Conservation (phyloP, 1,284 basidiomycete genomes). For the Cryptococcus deneoformans region DNA sequence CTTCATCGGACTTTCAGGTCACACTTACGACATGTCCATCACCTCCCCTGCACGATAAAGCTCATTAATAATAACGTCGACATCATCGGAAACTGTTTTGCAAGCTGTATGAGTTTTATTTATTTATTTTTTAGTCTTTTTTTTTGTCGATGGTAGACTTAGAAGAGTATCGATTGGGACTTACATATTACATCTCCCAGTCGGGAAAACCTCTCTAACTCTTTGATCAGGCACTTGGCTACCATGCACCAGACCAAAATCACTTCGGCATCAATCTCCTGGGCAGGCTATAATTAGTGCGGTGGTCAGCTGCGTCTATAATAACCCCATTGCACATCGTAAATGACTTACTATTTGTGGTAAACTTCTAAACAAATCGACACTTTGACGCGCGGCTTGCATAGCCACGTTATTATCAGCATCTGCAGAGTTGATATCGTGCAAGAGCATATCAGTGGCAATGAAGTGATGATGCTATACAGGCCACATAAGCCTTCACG, state of each 20-base stretch:
- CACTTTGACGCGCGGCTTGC: slow-evolving; percentile 28
- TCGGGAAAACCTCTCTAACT: slow-evolving; percentile 29
- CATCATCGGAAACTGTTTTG: slow-evolving; percentile 20
- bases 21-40: slow-evolving; percentile 37
- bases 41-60: slow-evolving; percentile 25
- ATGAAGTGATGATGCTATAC: slow-evolving; percentile 38
- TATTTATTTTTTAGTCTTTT: background rate
- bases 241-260: slow-evolving; percentile 44
- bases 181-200: slow-evolving; percentile 24
- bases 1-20: background rate
- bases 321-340: background rate
- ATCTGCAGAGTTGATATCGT: slow-evolving; percentile 43
- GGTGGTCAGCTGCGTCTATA: background rate
- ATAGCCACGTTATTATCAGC: slow-evolving; percentile 38
- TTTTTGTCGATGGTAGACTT: background rate
- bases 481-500: background rate
- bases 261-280: slow-evolving; percentile 39
- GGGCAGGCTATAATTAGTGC: slow-evolving; percentile 21
- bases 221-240: slow-evolving; percentile 38
- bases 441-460: slow-evolving; percentile 35
- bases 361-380: slow-evolving; percentile 30
- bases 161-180: background rate
- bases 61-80: slow-evolving; percentile 25
- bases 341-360: slow-evolving; percentile 28
- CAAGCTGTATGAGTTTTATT: slow-evolving; percentile 1